phyloP scores from a whole-genome alignment of 305 asterid species.

The Plantago lanceolata region DNA sequence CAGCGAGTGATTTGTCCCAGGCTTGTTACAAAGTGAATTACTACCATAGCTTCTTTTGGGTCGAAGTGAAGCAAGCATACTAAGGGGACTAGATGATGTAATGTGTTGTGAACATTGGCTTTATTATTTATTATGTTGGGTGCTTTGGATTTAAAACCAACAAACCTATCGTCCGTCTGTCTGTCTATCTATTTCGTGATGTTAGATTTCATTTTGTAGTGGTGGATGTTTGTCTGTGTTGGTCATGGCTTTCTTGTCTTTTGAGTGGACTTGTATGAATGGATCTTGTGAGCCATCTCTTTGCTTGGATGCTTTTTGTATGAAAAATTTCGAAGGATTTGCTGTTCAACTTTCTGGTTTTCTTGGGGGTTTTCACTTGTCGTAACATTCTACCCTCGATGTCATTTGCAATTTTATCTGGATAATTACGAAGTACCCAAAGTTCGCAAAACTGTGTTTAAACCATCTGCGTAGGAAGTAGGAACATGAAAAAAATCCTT shows the following conservation, averaged over 20 bases:
- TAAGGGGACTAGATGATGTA: not conserved
- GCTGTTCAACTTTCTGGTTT: too few species aligned
- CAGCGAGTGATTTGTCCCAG: slow-evolving; percentile 25
- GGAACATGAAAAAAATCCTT: too few species aligned
- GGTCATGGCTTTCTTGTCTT: not conserved
- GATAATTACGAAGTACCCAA: too few species aligned
- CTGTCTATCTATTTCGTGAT: not conserved
- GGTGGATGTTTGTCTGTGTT: not conserved
- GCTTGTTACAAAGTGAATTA: not conserved
- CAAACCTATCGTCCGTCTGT: too few species aligned
- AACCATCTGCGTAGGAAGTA: too few species aligned
- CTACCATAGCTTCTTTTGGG: not conserved
- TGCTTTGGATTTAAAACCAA: not conserved
- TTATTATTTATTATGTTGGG: not conserved
- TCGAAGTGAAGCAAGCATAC: too few species aligned
- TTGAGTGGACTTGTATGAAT: not conserved
- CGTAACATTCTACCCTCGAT: too few species aligned
- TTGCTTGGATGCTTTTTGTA: not conserved
- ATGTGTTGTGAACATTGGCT: not conserved
- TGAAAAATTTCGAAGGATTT: not conserved
- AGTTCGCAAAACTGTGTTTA: too few species aligned
- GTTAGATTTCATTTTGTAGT: not conserved
- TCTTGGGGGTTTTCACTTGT: not conserved
- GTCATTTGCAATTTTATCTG: too few species aligned
- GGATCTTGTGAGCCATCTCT: not conserved